phyloP scores from a whole-genome alignment of 2,329 filamentous ascomycete species.

The Leptographium galeiforme region DNA sequence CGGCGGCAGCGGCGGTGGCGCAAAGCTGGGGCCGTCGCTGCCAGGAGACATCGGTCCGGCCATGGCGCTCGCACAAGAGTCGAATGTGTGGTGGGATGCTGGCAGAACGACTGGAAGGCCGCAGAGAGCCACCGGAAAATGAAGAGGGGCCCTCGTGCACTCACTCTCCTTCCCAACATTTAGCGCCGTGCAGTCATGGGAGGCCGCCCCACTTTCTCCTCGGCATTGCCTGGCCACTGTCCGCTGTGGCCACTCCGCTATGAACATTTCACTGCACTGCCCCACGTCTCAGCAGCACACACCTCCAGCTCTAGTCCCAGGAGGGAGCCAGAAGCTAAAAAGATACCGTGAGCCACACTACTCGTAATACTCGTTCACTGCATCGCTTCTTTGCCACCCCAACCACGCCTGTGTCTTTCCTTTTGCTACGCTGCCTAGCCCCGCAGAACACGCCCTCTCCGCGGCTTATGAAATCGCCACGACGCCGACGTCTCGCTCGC shows the following conservation, averaged over 20 bases:
- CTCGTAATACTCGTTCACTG: too few relatives aligned
- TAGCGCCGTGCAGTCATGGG: background rate
- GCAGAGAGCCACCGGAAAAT: background rate
- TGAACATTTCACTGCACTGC: too few relatives aligned
- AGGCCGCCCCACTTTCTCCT: background rate
- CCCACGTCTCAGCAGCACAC: too few relatives aligned
- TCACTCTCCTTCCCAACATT: background rate
- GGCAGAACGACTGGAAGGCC: background rate
- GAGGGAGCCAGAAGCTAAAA: too few relatives aligned
- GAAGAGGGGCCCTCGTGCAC: background rate
- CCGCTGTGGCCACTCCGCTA: too few relatives aligned
- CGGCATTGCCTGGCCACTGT: too few relatives aligned
- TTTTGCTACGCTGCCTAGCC: too few relatives aligned
- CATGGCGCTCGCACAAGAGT: constrained; percentile 25
- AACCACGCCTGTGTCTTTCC: too few relatives aligned
- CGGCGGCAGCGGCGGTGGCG: constrained; percentile 45
- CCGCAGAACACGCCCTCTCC: too few relatives aligned
- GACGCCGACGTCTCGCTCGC: background rate
- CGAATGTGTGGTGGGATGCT: background rate
- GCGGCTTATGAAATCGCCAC: background rate
- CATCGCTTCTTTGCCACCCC: too few relatives aligned
- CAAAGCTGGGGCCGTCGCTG: constrained; percentile 44
- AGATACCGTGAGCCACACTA: too few relatives aligned
- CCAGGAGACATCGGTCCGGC: constrained; percentile 44
- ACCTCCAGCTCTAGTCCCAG: too few relatives aligned